Base-by-base conservation (phyloP, 331 rosid genomes). In the Phaseolus coccineus region DNA sequence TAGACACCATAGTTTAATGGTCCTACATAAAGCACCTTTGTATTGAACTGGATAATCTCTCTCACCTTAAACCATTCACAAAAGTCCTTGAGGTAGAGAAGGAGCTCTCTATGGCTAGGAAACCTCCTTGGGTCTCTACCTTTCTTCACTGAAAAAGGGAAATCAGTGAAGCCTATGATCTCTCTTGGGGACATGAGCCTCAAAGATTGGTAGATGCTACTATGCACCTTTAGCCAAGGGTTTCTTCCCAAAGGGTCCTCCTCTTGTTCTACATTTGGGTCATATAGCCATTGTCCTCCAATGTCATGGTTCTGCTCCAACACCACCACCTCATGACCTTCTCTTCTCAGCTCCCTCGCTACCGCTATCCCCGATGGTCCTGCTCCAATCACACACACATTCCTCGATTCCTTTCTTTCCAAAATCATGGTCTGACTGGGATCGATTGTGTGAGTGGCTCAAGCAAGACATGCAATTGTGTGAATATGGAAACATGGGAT, bases 211-310 rank as follows among this genome's bases (percentile, higher is more conserved):
- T 92, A 92, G n/a, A 92, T 70, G 30, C 96, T 90, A 64, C 94
- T 87, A 25, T 92, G 96, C 1, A 92, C 94, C 78, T 83, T 85
- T 1, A 69, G 74, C 50, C 84, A 87, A n/a, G 39, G 72, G 59
- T 82, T 46, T 59, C 80, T 84, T 62, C 97, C 97, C 3, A 90
- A 55, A 71, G 90, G 95, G 33, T 89, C 88, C 30, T 87, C 89
- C 0, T 71, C 82, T 67, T 40, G 0, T 40, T 89, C 80, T 10
- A 86, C 88, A 28, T 86, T 52, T 40, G 94, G 91, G 3, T 91
- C 81, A 69, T 91, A 89, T 19, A 89, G 87, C 97, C 94, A 89
- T 71, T 91, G 94, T 0, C 97, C 97, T 22, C 97, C 97, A 3
- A 91, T 83, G 33, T 91, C 97, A 67, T 88, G 86, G 67, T 87